Evolutionary conservation across 306 rosid species (phyloP), one percentile per base, ranked within the genome.

Genomic region (Lotus japonicus): DNA sequence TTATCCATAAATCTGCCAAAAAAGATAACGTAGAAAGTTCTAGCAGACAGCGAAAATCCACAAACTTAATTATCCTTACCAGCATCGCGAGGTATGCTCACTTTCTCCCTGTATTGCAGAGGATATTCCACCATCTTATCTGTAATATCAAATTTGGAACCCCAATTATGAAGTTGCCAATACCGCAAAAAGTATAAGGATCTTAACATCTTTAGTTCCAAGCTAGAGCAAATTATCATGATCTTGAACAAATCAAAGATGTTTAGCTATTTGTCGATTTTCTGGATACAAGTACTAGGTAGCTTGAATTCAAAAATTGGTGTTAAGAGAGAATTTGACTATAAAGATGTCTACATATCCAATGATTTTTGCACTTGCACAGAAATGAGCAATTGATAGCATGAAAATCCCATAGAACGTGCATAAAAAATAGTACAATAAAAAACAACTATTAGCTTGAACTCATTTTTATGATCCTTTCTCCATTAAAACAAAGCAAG

Each of bases 111-210:
- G 71, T 76, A 86, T 65, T 77, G 91, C 72, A 78, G 86, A 58
- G 90, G 75, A 77, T 76, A 80, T 60, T 90, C 99, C 21, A 74
- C 58, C 65, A 80, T 64, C 92, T 81, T 90, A 72, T 87, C 99
- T 90, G 92, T 70, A 69, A 68, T 81, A 49, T 69, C 18, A 72
- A 62, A 51, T 36, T 57, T 11, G 46, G 72, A 73, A 58, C 36
- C 63, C 46, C 52, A 74, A 66, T 75, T 70, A 78, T 10, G 31
- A 45, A 36, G 72, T 26, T 52, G 58, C 43, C 46, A 53, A 60
- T 54, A 14, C 17, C 48, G 33, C 52, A 51, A 57, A 58, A 76
- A 44, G 12, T 18, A n/a, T 3, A 33, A n/a, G 51, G 13, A 58
- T 16, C 31, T 57, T 4, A 75, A 72, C 49, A 72, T 64, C 68